phyloP scores from a whole-genome alignment of 257 asterid species.

The Perilla frutescens region DNA sequence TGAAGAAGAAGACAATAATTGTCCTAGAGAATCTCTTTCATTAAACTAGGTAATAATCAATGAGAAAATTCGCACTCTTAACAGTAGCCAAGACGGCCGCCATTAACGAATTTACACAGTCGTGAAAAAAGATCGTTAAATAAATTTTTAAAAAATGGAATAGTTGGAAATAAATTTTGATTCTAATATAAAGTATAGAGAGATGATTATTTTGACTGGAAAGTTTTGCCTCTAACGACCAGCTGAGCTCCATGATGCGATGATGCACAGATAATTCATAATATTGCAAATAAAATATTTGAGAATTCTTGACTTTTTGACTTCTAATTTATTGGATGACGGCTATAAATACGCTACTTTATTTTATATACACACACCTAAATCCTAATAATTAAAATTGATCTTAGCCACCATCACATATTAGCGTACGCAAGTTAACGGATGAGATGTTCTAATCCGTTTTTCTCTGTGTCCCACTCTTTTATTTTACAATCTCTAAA shows the following conservation, averaged over 20 bases:
- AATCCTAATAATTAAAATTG: too few species aligned
- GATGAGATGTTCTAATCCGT: too few species aligned
- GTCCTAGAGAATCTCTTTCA: neutral
- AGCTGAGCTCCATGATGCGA: neutral
- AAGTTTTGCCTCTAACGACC: neutral
- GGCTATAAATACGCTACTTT: too few species aligned
- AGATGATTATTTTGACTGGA: constrained; percentile 1
- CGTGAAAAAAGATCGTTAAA: neutral
- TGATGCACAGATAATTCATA: neutral
- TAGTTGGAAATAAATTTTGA: neutral
- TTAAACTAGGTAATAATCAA: neutral
- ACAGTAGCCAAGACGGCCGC: constrained; percentile 10
- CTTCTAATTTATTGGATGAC: too few species aligned
- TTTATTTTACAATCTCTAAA: too few species aligned
- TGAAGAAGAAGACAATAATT: neutral
- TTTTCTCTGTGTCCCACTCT: too few species aligned
- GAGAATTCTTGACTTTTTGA: neutral
- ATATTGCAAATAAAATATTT: constrained; percentile 6
- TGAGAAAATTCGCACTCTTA: neutral
- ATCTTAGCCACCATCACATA: too few species aligned
- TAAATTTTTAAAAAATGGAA: neutral
- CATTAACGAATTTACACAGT: constrained; percentile 17
- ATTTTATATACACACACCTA: too few species aligned
- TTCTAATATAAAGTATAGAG: too few species aligned
- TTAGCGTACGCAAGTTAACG: too few species aligned